These are phyloP conservation scores for Herpotrichia juniperi DNA, from an alignment of 2,329 filamentous ascomycete species.

Conservation along the genomic window DNA sequence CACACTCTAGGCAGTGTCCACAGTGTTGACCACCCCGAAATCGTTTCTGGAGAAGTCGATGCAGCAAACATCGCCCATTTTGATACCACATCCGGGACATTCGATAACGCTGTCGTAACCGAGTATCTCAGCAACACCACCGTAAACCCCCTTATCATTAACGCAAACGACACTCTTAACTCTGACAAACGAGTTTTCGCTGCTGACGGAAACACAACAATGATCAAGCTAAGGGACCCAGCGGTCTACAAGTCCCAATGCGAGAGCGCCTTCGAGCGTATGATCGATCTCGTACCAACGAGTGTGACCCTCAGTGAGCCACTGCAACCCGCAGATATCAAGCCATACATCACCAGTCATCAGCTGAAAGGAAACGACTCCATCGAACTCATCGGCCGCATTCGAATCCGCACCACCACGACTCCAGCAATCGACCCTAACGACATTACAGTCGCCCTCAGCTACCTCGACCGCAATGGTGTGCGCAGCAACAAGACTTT, in stretches of 20 bases:
- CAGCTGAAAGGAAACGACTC: not conserved
- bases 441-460: not conserved
- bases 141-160: not conserved
- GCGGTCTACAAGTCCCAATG: not conserved
- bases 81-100: not conserved
- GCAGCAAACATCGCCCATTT: not conserved
- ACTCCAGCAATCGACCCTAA: not conserved
- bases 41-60: not conserved
- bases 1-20: slow-evolving; percentile 1
- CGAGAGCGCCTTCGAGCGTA: slow-evolving; percentile 1
- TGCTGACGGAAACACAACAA: not conserved
- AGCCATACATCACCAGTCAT: not conserved
- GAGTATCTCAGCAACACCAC: slow-evolving; percentile 2
- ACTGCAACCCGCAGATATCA: not conserved
- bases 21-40: slow-evolving; percentile 1
- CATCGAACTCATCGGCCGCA: not conserved
- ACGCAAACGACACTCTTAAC: slow-evolving; percentile 1
- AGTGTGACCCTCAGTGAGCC: not conserved
- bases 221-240: not conserved
- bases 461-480: not conserved
- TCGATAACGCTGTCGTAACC: not conserved
- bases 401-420: not conserved
- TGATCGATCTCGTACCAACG: slow-evolving; percentile 2
- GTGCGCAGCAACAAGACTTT: not conserved
- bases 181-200: slow-evolving; percentile 3